Base-by-base conservation (phyloP, 768 basidiomycete species). In the Astraeus odoratus region DNA sequence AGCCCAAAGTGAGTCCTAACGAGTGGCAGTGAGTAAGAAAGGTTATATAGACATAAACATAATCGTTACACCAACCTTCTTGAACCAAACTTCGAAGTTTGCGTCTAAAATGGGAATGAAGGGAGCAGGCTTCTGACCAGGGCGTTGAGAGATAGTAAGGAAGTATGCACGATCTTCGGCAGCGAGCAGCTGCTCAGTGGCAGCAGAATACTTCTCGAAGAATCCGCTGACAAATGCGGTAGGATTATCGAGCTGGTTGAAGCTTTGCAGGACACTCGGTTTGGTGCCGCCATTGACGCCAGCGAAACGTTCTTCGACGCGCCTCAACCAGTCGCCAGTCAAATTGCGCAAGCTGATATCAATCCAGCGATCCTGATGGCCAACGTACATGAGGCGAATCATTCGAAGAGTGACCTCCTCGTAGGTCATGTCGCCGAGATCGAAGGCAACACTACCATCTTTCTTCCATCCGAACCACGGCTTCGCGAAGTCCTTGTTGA, bases 391-490 rank as follows among this genome's bases (percentile, higher is more conserved):
- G 55, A 99, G 71, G 33, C 88, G 74, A 42, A 98, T 74, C 85
- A 98, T 86, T 48, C 95, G 81, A 49, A 91, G 74, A 3, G 87
- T 86, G 26, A 87, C 84, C 63, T 98, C 96, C 70, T 97, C 93
- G 66, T 99, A 99, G 10, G 95, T 98, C 96, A 99, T 97, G 57
- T 96, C 91, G 22, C 83, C 78, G 40, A 99, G 73, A 61, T 95
- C 91, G 45, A 81, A 80, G 29, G 87, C 89, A 51, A 89, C 78
- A 16, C 66, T 74, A 0, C 81, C 92, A 63, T 89, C 87, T 68
- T 93, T 93, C 83, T 96, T 98, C 79, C 83, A 84, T 15, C 88
- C 91, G 60, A 99, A 99, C 93, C 92, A 92, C 0, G 86, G 86
- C 76, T 98, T 99, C 43, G 86, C 78, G 66, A 97, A 98, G 70